A percentile compares a stretch with the other conserved stretches of the same genome.
Evolutionary conservation across 2,329 filamentous ascomycete genomes (phyloP).

Genomic region (Aspergillus sp.): DNA sequence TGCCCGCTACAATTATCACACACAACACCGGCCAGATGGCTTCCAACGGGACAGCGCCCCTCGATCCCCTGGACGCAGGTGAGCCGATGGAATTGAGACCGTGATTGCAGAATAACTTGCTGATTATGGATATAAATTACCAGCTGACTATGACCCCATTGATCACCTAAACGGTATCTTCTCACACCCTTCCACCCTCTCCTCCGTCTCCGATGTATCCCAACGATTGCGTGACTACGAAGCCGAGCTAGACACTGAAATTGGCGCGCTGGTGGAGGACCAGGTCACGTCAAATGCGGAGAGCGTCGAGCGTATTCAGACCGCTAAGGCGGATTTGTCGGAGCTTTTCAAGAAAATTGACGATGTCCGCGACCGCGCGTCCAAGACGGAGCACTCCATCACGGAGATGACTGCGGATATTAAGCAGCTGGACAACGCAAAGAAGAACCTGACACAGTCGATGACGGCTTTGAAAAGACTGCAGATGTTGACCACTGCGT

Average conservation of each 20-base stretch:
- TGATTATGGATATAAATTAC: constrained; percentile 4
- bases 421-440: constrained; percentile 93
- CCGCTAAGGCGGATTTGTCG: constrained; percentile 83
- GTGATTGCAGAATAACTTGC: not conserved
- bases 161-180: constrained; percentile 92
- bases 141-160: constrained; percentile 87
- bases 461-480: constrained; percentile 97
- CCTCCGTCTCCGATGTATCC: constrained; percentile 73
- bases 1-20: constrained; percentile 33
- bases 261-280: constrained; percentile 67
- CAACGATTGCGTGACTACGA: constrained; percentile 71
- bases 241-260: constrained; percentile 77
- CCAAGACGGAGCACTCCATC: constrained; percentile 92
- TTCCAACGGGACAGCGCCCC: constrained; percentile 35
- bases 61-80: constrained; percentile 48
- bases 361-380: constrained; percentile 80
- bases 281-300: constrained; percentile 85
- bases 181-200: constrained; percentile 80
- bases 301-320: constrained; percentile 86
- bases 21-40: constrained; percentile 38
- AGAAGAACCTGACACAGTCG: constrained; percentile 90
- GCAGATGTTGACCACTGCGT: constrained; percentile 99
- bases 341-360: constrained; percentile 94
- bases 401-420: constrained; percentile 99
- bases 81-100: constrained; percentile 17